Evolutionary conservation across 371 early-diverging fungal species (phyloP).

Genomic region (Zychaea mexicana): DNA sequence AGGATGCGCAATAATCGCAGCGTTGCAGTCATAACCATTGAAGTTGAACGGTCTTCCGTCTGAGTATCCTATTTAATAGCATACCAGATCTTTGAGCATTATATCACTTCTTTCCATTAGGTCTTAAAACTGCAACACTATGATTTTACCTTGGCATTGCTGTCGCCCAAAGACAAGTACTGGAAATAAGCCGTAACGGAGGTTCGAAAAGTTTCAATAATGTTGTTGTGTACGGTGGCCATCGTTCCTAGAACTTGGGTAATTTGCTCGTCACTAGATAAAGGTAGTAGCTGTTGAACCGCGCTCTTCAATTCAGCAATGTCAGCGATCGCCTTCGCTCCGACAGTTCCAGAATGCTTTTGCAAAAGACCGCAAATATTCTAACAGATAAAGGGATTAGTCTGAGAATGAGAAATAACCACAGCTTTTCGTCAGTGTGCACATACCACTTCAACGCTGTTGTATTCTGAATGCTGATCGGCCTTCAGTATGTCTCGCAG

Average conservation of each 20-base stretch:
- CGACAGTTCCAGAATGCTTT: slow-evolving; percentile 7
- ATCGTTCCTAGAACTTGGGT: slow-evolving; percentile 13
- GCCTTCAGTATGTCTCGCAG: slow-evolving; percentile 4
- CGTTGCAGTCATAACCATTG: slow-evolving; percentile 60
- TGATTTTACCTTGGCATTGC: slow-evolving; percentile 18
- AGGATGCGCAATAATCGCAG: slow-evolving; percentile 68
- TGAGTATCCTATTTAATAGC: background rate
- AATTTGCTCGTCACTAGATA: background rate
- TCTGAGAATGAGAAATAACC: background rate
- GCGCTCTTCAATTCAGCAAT: background rate
- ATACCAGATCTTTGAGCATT: background rate
- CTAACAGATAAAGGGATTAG: background rate
- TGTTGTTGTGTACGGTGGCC: slow-evolving; percentile 21
- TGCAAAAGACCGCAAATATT: slow-evolving; percentile 2
- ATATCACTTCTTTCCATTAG: too few species aligned
- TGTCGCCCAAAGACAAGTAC: slow-evolving; percentile 33
- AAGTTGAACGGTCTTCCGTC: slow-evolving; percentile 19
- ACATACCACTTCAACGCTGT: background rate
- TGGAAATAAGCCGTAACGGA: slow-evolving; percentile 38
- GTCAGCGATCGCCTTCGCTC: background rate
- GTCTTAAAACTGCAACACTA: background rate
- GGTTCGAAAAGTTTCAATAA: slow-evolving; percentile 27
- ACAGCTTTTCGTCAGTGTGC: background rate
- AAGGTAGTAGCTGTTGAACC: background rate
- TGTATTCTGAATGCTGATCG: background rate